Evolutionary conservation across 192 early-diverging fungal genomes (phyloP).

Genomic region (Cetraspora pellucida): DNA sequence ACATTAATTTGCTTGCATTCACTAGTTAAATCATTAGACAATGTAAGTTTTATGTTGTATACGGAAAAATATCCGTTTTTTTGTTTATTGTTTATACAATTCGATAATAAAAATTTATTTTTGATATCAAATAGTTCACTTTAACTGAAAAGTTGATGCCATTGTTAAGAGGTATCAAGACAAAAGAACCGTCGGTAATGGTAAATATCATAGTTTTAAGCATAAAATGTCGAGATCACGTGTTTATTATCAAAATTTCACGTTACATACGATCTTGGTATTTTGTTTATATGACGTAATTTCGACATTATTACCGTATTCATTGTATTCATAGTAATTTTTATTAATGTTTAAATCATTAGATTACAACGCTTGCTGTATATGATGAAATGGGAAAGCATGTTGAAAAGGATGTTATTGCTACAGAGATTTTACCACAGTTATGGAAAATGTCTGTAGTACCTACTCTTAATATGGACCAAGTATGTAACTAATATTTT

Average conservation of each 20-base stretch:
- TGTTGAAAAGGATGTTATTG: slow-evolving; percentile 74
- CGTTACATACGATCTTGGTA: background rate
- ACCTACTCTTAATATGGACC: slow-evolving; percentile 65
- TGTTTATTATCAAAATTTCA: background rate
- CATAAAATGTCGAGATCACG: no score
- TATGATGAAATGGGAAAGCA: slow-evolving; percentile 78
- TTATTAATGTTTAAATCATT: slow-evolving; percentile 3
- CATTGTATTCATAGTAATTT: background rate
- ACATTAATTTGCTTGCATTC: slow-evolving; percentile 71
- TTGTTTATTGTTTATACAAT: background rate
- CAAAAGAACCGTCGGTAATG: slow-evolving; percentile 75
- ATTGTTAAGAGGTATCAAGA: slow-evolving; percentile 71
- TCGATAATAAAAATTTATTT: background rate
- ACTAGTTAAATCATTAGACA: slow-evolving; percentile 68
- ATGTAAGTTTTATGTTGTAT: slow-evolving; percentile 43
- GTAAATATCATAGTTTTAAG: slow-evolving; percentile 36
- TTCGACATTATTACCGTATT: no score
- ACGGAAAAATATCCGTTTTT: background rate
- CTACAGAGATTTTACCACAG: slow-evolving; percentile 74
- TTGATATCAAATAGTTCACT: slow-evolving; percentile 43
- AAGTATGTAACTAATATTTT: slow-evolving; percentile 47
- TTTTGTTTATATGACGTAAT: no score
- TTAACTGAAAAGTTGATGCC: slow-evolving; percentile 80
- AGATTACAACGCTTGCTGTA: slow-evolving; percentile 76
- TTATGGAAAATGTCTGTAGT: slow-evolving; percentile 78